Evolutionary conservation across 225 moss, liverwort and hornwort genomes (phyloP).

Genomic region (Lunularia cruciata): DNA sequence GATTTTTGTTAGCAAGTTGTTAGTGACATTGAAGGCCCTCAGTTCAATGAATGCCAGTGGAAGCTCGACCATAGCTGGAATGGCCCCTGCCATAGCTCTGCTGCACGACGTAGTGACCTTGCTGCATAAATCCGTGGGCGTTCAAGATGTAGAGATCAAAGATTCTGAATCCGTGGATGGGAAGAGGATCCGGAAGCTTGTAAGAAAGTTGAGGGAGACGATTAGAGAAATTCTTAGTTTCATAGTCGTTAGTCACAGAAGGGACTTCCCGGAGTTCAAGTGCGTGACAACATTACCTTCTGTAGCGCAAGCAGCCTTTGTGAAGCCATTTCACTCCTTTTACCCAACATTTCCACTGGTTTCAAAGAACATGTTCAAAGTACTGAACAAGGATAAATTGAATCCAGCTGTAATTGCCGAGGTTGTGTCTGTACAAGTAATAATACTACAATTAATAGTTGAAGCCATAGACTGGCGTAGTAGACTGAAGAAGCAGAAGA

Average conservation of each 20-base stretch:
- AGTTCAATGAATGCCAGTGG: conserved; percentile 27
- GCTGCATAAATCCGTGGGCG: conserved; percentile 18
- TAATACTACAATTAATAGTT: conserved; percentile 35
- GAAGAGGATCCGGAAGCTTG: conserved; percentile 27
- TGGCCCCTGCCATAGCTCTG: conserved; percentile 37
- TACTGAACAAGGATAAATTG: conserved; percentile 7
- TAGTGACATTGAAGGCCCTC: conserved; percentile 22
- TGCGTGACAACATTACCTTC: conserved; percentile 14
- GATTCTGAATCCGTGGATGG: not conserved
- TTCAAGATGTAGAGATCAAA: not conserved
- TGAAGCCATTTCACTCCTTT: conserved; percentile 11
- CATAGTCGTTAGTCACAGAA: conserved; percentile 24
- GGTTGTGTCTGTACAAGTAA: conserved; percentile 30
- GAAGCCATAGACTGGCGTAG: conserved; percentile 42
- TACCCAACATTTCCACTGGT: conserved; percentile 37
- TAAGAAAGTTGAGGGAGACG: conserved; percentile 26
- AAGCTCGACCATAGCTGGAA: conserved; percentile 26
- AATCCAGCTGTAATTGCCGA: conserved; percentile 28
- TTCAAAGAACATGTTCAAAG: conserved; percentile 17
- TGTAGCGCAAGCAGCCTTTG: not conserved
- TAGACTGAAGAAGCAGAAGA: conserved; percentile 30
- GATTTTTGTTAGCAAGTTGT: conserved; percentile 19
- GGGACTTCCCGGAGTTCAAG: conserved; percentile 26
- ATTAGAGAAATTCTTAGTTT: conserved; percentile 31
- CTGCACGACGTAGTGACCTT: conserved; percentile 27